Conservation (phyloP, 495 filamentous ascomycete species). For the Lasiosphaeria ovina region DNA sequence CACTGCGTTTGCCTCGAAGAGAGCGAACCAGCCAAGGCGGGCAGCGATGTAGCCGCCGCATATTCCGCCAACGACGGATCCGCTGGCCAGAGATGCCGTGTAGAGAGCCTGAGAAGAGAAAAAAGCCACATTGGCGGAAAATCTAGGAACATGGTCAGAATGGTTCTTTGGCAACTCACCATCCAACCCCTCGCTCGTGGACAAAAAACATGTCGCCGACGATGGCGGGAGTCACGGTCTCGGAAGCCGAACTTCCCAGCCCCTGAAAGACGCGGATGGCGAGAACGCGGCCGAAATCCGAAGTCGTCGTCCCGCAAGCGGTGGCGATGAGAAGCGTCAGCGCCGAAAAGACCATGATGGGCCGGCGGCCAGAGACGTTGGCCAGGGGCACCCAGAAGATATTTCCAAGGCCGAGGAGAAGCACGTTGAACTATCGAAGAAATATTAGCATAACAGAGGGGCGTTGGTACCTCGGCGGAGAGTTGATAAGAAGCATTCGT, state of each 20-base stretch:
- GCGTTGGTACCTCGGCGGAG: background rate
- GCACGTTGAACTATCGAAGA: constrained; percentile 25
- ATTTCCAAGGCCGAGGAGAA: constrained; percentile 29
- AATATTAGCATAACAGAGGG: background rate
- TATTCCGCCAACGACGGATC: constrained; percentile 47
- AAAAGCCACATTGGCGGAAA: background rate
- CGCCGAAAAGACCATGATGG: constrained; percentile 50
- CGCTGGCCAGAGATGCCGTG: constrained; percentile 51
- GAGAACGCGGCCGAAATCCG: constrained; percentile 41
- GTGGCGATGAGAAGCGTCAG: constrained; percentile 46
- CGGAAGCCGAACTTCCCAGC: constrained; percentile 54
- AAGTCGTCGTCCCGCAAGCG: constrained; percentile 44
- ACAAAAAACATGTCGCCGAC: constrained; percentile 55
- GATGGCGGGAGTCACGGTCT: constrained; percentile 54
- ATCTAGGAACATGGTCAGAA: background rate
- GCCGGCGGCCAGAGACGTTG: constrained; percentile 55
- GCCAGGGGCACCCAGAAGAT: constrained; percentile 57
- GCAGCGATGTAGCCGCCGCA: constrained; percentile 49
- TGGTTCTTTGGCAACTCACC: constrained; percentile 22
- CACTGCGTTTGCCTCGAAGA: constrained; percentile 47
- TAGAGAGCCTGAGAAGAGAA: constrained; percentile 42
- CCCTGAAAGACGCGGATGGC: constrained; percentile 50
- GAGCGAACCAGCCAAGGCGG: constrained; percentile 41
- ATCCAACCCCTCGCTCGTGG: constrained; percentile 51
- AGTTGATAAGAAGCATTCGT: background rate